phyloP scores from a whole-genome alignment of 257 asterid species.

The Sherardia arvensis region DNA sequence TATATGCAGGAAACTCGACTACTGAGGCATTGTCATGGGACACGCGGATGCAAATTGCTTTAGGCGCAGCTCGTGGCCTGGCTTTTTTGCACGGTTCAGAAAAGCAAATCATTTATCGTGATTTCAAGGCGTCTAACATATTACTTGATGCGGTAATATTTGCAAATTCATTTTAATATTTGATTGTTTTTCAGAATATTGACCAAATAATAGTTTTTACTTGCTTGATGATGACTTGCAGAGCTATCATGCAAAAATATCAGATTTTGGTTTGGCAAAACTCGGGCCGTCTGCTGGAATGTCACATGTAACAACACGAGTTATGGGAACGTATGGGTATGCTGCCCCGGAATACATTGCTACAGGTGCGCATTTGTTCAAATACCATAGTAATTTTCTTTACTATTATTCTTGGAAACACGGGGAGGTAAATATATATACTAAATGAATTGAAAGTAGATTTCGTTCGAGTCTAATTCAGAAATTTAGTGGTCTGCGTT shows the following conservation, averaged over 20 bases:
- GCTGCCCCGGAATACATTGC: slow-evolving; percentile 53
- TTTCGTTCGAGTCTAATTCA: not conserved
- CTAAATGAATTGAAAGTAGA: not conserved
- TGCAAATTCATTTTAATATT: not conserved
- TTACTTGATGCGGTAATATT: slow-evolving; percentile 32
- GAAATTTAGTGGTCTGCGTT: not conserved
- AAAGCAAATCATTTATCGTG: slow-evolving; percentile 36
- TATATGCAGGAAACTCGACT: slow-evolving; percentile 27
- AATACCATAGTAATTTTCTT: not conserved
- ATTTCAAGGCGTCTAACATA: slow-evolving; percentile 41
- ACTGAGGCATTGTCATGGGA: slow-evolving; percentile 36
- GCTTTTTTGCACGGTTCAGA: slow-evolving; percentile 34
- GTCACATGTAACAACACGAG: slow-evolving; percentile 43
- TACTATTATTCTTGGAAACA: not conserved
- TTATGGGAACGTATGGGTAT: slow-evolving; percentile 44
- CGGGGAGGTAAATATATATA: not conserved
- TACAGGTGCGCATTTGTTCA: slow-evolving; percentile 24
- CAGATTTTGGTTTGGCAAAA: slow-evolving; percentile 45
- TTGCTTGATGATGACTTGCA: slow-evolving; percentile 19
- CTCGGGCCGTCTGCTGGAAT: slow-evolving; percentile 36
- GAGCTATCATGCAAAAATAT: slow-evolving; percentile 41
- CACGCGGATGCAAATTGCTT: slow-evolving; percentile 29
- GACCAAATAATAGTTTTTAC: not conserved
- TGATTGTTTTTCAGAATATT: not conserved
- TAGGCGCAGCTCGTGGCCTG: slow-evolving; percentile 42